A percentile compares a stretch with the other conserved stretches of the same genome.
Conservation (phyloP, 1,284 basidiomycete species). For the Malassezia equina region DNA sequence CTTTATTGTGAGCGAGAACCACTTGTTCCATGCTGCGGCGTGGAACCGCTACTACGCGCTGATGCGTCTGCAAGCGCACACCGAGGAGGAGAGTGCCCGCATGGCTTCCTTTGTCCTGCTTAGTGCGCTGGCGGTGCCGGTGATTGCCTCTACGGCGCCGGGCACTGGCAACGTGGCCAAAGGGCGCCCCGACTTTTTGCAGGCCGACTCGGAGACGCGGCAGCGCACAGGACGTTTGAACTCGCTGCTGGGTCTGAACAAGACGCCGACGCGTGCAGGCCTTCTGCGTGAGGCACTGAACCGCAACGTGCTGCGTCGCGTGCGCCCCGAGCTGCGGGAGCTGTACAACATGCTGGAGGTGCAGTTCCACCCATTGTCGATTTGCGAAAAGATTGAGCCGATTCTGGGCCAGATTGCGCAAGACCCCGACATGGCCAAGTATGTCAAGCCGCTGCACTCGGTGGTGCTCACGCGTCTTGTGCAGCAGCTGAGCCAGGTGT, state of each 20-base stretch:
- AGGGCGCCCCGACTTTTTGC: slow-evolving; percentile 53
- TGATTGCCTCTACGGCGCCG: slow-evolving; percentile 56
- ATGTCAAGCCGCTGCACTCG: slow-evolving; percentile 79
- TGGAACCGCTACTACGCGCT: slow-evolving; percentile 68
- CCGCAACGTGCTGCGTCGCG: slow-evolving; percentile 72
- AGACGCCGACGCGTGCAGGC: slow-evolving; percentile 74
- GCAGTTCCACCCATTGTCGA: slow-evolving; percentile 85
- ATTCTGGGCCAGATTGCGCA: slow-evolving; percentile 55
- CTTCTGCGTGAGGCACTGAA: slow-evolving; percentile 55
- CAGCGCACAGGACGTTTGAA: slow-evolving; percentile 67
- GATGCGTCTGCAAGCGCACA: slow-evolving; percentile 36
- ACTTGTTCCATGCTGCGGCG: slow-evolving; percentile 91
- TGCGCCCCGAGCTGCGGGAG: slow-evolving; percentile 67
- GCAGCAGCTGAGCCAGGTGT: slow-evolving; percentile 85
- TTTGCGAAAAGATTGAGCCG: slow-evolving; percentile 73
- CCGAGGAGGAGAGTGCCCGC: slow-evolving; percentile 65
- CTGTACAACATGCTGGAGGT: slow-evolving; percentile 86
- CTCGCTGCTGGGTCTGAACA: slow-evolving; percentile 71
- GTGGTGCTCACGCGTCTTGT: slow-evolving; percentile 89
- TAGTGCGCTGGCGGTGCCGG: slow-evolving; percentile 84
- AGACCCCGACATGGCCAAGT: slow-evolving; percentile 50
- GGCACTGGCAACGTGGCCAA: slow-evolving; percentile 55
- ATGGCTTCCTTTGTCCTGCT: slow-evolving; percentile 87
- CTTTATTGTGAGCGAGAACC: slow-evolving; percentile 73
- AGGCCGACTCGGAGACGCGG: slow-evolving; percentile 52